phyloP scores from a whole-genome alignment of 352 stramenopile genomes.

The Pythium inflatum region DNA sequence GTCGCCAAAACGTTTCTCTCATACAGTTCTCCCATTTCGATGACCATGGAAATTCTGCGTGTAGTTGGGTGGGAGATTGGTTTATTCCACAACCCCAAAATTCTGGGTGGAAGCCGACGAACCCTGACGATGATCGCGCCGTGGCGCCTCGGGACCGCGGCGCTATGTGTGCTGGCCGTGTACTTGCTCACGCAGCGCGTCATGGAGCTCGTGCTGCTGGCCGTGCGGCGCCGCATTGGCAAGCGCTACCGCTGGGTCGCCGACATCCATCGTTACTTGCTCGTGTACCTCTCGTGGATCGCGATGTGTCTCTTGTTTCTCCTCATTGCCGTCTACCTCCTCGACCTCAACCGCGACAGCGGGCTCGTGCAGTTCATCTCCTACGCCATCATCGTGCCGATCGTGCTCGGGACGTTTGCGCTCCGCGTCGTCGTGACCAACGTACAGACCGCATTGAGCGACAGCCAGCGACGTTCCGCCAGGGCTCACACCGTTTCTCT shows the following conservation, averaged over 20 bases:
- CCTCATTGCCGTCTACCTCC: constrained; percentile 55
- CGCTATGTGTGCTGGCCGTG: constrained; percentile 44
- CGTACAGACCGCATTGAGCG: constrained; percentile 40
- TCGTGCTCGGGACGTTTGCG: constrained; percentile 76
- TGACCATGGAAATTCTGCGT: too few species aligned
- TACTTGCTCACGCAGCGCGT: constrained; percentile 60
- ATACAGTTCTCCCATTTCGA: too few species aligned
- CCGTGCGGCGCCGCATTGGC: constrained; percentile 57
- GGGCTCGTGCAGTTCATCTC: constrained; percentile 54
- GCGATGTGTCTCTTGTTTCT: constrained; percentile 53
- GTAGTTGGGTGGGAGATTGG: too few species aligned
- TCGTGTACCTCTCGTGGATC: constrained; percentile 80
- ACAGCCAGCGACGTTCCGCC: not conserved
- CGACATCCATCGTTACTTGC: constrained; percentile 79
- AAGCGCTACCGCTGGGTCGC: constrained; percentile 77
- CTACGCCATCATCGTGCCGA: constrained; percentile 63
- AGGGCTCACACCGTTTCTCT: not conserved
- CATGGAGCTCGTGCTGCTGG: constrained; percentile 54
- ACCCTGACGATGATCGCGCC: constrained; percentile 45
- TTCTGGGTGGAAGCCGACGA: not conserved
- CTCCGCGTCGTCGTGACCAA: constrained; percentile 81
- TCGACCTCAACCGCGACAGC: constrained; percentile 56
- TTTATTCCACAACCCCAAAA: not conserved
- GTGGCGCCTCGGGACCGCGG: constrained; percentile 62
- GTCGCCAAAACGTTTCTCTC: too few species aligned